These are phyloP conservation scores for Globisporangium cystogenes DNA, from an alignment of 352 stramenopile genomes.

Conservation along the genomic window DNA sequence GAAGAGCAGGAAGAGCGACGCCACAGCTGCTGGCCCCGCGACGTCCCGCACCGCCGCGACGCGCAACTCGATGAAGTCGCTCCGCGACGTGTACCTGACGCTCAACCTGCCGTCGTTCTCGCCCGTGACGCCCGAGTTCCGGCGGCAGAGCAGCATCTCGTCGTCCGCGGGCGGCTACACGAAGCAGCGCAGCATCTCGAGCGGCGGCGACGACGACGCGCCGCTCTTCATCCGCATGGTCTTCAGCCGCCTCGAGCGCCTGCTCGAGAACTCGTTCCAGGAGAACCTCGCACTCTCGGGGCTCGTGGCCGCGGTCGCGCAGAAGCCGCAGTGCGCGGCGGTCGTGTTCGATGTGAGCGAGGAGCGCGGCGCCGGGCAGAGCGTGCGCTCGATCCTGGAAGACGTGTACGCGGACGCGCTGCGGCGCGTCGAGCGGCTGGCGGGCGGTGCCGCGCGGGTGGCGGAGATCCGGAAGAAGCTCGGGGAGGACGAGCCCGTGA, in stretches of 20 bases:
- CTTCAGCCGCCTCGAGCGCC: slow-evolving; percentile 62
- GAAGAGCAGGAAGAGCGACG: background rate
- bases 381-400: slow-evolving; percentile 73
- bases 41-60: slow-evolving; percentile 46
- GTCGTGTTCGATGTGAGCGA: slow-evolving; percentile 59
- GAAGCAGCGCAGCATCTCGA: slow-evolving; percentile 9
- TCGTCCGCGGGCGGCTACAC: background rate
- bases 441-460: slow-evolving; percentile 36
- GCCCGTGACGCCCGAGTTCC: slow-evolving; percentile 27
- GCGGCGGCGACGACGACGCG: slow-evolving; percentile 6
- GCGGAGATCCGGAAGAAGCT: slow-evolving; percentile 59
- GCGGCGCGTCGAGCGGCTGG: slow-evolving; percentile 51
- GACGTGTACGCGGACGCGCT: slow-evolving; percentile 67
- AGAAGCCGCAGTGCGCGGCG: slow-evolving; percentile 42
- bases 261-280: slow-evolving; percentile 79
- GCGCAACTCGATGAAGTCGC: slow-evolving; percentile 59
- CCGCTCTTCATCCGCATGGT: slow-evolving; percentile 71
- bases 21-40: background rate
- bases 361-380: slow-evolving; percentile 28
- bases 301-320: slow-evolving; percentile 62
- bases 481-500: slow-evolving; percentile 50
- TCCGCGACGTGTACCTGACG: slow-evolving; percentile 60
- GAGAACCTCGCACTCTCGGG: slow-evolving; percentile 81
- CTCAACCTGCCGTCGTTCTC: slow-evolving; percentile 68
- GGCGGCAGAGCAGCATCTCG: slow-evolving; percentile 9